Evolutionary conservation across 1,139 yeast genomes (phyloP).

Genomic region (Debaryomyces subglobosus): DNA sequence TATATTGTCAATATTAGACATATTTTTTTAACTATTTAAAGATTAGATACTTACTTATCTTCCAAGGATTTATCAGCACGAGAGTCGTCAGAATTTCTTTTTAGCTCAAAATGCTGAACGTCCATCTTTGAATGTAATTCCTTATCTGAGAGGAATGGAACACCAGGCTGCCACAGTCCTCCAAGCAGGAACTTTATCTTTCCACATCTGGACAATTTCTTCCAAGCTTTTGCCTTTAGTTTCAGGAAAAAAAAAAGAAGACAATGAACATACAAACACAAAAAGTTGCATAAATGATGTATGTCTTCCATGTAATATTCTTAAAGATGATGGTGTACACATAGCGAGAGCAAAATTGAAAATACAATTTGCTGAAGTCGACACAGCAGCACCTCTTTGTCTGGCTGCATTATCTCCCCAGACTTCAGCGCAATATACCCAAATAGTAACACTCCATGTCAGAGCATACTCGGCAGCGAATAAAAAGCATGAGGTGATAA

Average conservation of each 20-base stretch:
- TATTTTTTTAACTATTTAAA: too few species aligned
- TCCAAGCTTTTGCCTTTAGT: conserved; percentile 66
- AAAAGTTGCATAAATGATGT: conserved; percentile 49
- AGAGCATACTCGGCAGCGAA: conserved; percentile 51
- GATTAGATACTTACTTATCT: not conserved
- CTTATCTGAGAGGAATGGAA: conserved; percentile 47
- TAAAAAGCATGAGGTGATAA: conserved; percentile 54
- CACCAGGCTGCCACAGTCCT: conserved; percentile 42
- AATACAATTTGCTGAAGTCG: conserved; percentile 52
- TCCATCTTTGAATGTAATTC: conserved; percentile 23
- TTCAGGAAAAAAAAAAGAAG: conserved; percentile 66
- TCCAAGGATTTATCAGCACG: not conserved
- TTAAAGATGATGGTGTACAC: conserved; percentile 48
- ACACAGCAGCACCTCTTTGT: conserved; percentile 54
- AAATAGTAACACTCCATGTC: conserved; percentile 57
- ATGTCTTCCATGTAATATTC: conserved; percentile 51
- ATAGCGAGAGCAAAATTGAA: conserved; percentile 49
- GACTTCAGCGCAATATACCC: conserved; percentile 55
- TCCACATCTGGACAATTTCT: conserved; percentile 64
- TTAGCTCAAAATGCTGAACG: not conserved
- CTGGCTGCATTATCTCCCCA: conserved; percentile 52
- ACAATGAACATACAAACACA: conserved; percentile 59
- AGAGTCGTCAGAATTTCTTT: not conserved
- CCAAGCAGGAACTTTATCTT: conserved; percentile 63
- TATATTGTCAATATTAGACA: too few species aligned